A percentile compares a stretch with the other conserved stretches of the same genome.
Evolutionary conservation across 2,329 filamentous ascomycete genomes (phyloP).

Genomic region (Diaporthe longicolla): DNA sequence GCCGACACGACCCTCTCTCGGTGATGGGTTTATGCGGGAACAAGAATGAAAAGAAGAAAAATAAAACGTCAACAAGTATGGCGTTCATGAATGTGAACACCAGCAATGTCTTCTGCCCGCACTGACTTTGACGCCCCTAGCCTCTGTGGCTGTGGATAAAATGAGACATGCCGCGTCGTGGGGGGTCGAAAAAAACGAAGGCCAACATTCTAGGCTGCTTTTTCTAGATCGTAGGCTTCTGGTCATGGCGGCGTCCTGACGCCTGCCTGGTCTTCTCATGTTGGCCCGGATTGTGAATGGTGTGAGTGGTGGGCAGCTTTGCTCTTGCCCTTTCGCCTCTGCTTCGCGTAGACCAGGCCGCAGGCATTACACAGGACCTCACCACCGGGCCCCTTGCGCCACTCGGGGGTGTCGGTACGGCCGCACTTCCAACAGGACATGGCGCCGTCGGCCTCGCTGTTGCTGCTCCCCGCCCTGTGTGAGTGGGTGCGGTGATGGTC

Average conservation of each 20-base stretch:
- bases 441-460: background rate
- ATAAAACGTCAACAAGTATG: background rate
- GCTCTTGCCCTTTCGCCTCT: constrained; percentile 38
- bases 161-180: background rate
- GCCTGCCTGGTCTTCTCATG: background rate
- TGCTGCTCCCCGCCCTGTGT: constrained; percentile 1
- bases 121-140: no score
- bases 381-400: constrained; percentile 42
- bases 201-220: background rate
- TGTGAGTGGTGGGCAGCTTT: constrained; percentile 6
- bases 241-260: background rate
- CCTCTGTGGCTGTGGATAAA: background rate
- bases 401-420: constrained; percentile 42
- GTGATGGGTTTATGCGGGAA: background rate
- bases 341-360: constrained; percentile 42
- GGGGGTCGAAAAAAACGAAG: background rate
- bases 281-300: background rate
- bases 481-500: background rate
- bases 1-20: background rate
- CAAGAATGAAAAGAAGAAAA: background rate
- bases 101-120: background rate
- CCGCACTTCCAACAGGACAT: constrained; percentile 40
- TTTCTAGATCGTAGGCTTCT: no score
- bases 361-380: constrained; percentile 42
- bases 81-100: background rate